Percentiles rank a stretch among this genome's conserved stretches.
These are phyloP conservation scores for Aphelidium insulamus DNA, from an alignment of 371 early-diverging fungal genomes.

Conservation along the genomic window DNA sequence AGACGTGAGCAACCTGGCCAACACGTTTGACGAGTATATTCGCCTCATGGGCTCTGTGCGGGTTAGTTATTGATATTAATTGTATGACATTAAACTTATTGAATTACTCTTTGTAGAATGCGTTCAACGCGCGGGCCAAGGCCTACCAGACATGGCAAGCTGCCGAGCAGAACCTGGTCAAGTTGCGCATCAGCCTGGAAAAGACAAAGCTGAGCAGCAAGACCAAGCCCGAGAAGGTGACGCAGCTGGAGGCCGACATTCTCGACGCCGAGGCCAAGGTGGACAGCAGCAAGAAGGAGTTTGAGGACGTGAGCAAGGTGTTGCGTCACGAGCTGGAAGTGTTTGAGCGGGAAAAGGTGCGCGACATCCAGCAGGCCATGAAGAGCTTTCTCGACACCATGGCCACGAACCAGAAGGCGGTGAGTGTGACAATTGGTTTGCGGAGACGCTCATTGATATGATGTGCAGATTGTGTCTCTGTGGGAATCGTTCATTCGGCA, in stretches of 20 bases:
- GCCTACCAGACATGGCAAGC: slow-evolving; percentile 43
- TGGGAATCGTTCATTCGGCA: too few relatives aligned
- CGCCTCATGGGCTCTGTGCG: slow-evolving; percentile 62
- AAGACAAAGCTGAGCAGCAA: slow-evolving; percentile 25
- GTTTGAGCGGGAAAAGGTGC: slow-evolving; percentile 63
- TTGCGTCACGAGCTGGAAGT: slow-evolving; percentile 54
- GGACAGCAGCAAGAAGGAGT: slow-evolving; percentile 28
- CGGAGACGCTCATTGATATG: too few relatives aligned
- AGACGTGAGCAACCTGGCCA: slow-evolving; percentile 45
- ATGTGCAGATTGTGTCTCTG: too few relatives aligned
- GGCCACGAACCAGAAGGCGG: slow-evolving; percentile 63
- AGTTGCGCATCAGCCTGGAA: slow-evolving; percentile 30
- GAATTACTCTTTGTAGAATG: slow-evolving; percentile 13
- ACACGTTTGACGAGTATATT: slow-evolving; percentile 68
- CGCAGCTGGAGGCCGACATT: slow-evolving; percentile 35
- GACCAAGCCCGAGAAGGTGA: slow-evolving; percentile 34
- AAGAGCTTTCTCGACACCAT: slow-evolving; percentile 47
- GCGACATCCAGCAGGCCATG: slow-evolving; percentile 50
- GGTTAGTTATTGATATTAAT: slow-evolving; percentile 8
- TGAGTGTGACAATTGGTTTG: too few relatives aligned
- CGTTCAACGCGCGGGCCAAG: slow-evolving; percentile 50
- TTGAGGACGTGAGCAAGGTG: slow-evolving; percentile 41
- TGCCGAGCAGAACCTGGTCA: slow-evolving; percentile 34
- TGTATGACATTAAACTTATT: not conserved
- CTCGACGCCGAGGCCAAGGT: slow-evolving; percentile 25